A percentile compares a stretch with the other conserved stretches of the same genome.
These are phyloP conservation scores for Escovopsis sp. DNA, from an alignment of 2,329 filamentous ascomycete species.

Conservation along the genomic window DNA sequence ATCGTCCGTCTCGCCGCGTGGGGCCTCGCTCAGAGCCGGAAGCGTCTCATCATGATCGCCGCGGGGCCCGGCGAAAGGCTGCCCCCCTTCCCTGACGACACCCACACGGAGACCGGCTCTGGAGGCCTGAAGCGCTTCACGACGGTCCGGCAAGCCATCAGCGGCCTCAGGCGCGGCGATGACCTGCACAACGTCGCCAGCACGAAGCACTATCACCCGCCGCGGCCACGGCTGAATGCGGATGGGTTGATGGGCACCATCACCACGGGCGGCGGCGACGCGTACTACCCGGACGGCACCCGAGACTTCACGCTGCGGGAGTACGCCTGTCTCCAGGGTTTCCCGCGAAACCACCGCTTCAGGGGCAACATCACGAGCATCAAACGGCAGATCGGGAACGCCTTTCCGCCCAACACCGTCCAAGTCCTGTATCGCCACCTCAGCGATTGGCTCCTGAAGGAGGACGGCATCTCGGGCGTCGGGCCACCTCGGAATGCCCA, in stretches of 20 bases:
- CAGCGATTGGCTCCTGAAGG: constrained; percentile 27
- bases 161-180: constrained; percentile 17
- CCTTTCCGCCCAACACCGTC: constrained; percentile 51
- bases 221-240: constrained; percentile 27
- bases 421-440: constrained; percentile 34
- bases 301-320: constrained; percentile 54
- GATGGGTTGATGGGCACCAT: constrained; percentile 41
- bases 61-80: constrained; percentile 55
- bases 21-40: constrained; percentile 34
- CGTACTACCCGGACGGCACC: constrained; percentile 50
- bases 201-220: constrained; percentile 15
- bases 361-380: constrained; percentile 23
- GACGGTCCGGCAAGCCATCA: constrained; percentile 30
- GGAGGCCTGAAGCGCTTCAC: constrained; percentile 24
- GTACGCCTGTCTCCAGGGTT: constrained; percentile 54
- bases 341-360: constrained; percentile 49
- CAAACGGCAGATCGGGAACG: constrained; percentile 62
- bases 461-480: constrained; percentile 23
- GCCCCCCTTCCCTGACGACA: constrained; percentile 48
- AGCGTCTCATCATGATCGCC: constrained; percentile 42
- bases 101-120: constrained; percentile 33
- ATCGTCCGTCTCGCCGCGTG: constrained; percentile 38
- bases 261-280: constrained; percentile 46
- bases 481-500: constrained; percentile 7
- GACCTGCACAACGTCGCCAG: constrained; percentile 25